Percentiles rank a stretch among this genome's conserved stretches.
These are phyloP conservation scores for Globisporangium recalcitrans DNA, from an alignment of 352 stramenopile genomes.

Conservation along the genomic window DNA sequence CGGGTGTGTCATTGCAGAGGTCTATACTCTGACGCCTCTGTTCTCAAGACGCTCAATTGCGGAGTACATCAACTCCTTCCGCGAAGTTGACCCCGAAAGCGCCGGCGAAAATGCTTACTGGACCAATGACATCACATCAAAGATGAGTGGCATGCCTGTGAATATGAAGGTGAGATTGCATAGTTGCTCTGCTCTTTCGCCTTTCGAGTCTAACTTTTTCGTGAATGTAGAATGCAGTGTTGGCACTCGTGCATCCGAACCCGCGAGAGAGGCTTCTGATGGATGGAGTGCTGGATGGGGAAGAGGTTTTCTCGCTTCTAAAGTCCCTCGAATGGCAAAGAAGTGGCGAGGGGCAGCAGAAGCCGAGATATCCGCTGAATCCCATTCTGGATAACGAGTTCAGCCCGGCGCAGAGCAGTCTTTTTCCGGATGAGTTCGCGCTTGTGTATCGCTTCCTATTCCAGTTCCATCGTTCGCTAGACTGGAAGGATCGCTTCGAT, in stretches of 20 bases:
- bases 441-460: slow-evolving; percentile 47
- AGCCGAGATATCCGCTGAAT: background rate
- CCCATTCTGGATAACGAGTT: slow-evolving; percentile 15
- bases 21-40: slow-evolving; percentile 50
- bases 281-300: slow-evolving; percentile 24
- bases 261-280: slow-evolving; percentile 32
- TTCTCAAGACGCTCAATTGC: slow-evolving; percentile 51
- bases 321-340: slow-evolving; percentile 1
- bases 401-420: slow-evolving; percentile 20
- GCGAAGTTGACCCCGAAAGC: background rate
- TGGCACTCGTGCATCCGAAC: slow-evolving; percentile 46
- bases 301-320: slow-evolving; percentile 23
- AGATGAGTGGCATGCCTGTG: slow-evolving; percentile 30
- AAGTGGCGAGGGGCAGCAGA: background rate
- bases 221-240: slow-evolving; percentile 26
- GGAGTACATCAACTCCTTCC: slow-evolving; percentile 27
- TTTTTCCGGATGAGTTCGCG: slow-evolving; percentile 45
- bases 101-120: slow-evolving; percentile 12
- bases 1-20: slow-evolving; percentile 62
- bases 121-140: slow-evolving; percentile 23
- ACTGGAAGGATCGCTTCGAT: slow-evolving; percentile 46
- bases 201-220: background rate
- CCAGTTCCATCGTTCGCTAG: slow-evolving; percentile 25
- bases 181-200: background rate
- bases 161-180: slow-evolving; percentile 40